These are phyloP conservation scores for Penicillium sp. DNA, from an alignment of 2,329 filamentous ascomycete species.

Conservation along the genomic window DNA sequence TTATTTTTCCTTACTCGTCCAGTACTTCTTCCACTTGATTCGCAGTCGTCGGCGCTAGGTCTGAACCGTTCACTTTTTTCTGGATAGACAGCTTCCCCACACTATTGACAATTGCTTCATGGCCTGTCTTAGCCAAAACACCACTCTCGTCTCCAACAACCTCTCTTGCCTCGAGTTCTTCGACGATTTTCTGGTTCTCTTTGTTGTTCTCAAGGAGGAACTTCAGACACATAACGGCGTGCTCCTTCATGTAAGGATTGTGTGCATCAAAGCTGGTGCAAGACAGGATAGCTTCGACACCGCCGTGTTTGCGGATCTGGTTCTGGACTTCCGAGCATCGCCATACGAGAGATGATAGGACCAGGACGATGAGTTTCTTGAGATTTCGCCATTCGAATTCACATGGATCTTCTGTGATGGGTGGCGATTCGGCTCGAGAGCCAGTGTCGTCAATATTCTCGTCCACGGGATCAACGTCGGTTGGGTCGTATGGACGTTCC, in stretches of 20 bases:
- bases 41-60: not conserved
- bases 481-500: constrained; percentile 62
- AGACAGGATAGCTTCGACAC: constrained; percentile 80
- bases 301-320: constrained; percentile 79
- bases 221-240: constrained; percentile 83
- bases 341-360: constrained; percentile 83
- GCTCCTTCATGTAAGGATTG: constrained; percentile 91
- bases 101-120: constrained; percentile 41
- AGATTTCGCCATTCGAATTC: constrained; percentile 75
- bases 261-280: constrained; percentile 89
- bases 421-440: constrained; percentile 43
- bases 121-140: constrained; percentile 38
- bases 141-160: constrained; percentile 40
- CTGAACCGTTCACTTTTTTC: constrained; percentile 21
- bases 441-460: constrained; percentile 28
- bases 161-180: constrained; percentile 44
- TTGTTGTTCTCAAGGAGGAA: constrained; percentile 55
- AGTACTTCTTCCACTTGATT: constrained; percentile 10
- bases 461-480: constrained; percentile 39
- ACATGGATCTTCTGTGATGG: constrained; percentile 58
- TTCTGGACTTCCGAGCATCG: constrained; percentile 80
- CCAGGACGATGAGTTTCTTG: constrained; percentile 88
- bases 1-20: constrained; percentile 3
- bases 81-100: constrained; percentile 41
- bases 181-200: constrained; percentile 52